Percentiles rank a stretch among this genome's conserved stretches.
phyloP scores from a whole-genome alignment of 2,329 filamentous ascomycete genomes.

The Phialophora expanda region DNA sequence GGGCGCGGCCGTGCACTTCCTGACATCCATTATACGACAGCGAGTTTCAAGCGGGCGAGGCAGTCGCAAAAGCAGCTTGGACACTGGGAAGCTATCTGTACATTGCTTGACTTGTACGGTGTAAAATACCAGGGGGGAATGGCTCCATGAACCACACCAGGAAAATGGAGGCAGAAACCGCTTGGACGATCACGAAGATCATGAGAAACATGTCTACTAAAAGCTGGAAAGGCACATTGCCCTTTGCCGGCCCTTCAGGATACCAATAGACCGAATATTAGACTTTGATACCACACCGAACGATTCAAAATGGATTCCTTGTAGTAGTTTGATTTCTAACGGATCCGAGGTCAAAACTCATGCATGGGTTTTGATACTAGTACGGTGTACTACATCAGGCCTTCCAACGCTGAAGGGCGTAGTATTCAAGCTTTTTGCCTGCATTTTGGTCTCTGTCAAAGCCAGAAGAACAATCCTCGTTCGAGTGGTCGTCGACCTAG shows the following conservation, averaged over 20 bases:
- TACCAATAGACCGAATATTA: conserved; percentile 10
- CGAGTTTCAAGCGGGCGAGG: not conserved
- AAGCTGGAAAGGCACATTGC: conserved; percentile 2
- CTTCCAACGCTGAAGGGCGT: not conserved
- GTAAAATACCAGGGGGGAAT: not conserved
- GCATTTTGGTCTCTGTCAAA: not conserved
- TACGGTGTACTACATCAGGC: not conserved
- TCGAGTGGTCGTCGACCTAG: not conserved
- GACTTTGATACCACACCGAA: not conserved
- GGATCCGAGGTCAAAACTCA: not conserved
- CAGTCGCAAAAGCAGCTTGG: not conserved
- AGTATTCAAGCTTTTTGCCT: not conserved
- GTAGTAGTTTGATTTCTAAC: not conserved
- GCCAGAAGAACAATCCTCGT: not conserved
- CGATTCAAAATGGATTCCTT: not conserved
- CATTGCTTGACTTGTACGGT: not conserved
- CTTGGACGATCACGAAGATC: conserved; percentile 7
- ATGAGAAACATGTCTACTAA: conserved; percentile 14
- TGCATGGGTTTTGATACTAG: not conserved
- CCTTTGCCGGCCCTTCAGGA: conserved; percentile 1
- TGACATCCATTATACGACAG: not conserved
- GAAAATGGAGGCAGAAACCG: not conserved
- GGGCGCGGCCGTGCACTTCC: not conserved
- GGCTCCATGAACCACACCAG: not conserved
- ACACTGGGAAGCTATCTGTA: not conserved